Percentiles rank a stretch among this genome's conserved stretches.
phyloP scores from a whole-genome alignment of 2,329 filamentous ascomycete species.

The Lachnellula cervina region DNA sequence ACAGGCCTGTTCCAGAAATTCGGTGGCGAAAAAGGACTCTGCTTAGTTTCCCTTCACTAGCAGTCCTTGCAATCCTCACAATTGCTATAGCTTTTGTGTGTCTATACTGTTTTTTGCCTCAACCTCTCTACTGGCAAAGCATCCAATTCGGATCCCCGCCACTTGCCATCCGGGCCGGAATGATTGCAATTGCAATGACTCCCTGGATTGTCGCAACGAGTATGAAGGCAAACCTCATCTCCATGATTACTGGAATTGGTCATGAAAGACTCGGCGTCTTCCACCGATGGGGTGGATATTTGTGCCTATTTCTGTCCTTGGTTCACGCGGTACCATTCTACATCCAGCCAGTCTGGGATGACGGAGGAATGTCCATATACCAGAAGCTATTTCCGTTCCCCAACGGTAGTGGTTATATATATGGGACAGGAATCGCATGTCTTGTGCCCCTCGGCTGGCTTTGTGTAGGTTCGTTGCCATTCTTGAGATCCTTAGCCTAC shows the following conservation, averaged over 20 bases:
- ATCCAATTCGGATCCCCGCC: constrained; percentile 86
- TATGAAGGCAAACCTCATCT: constrained; percentile 86
- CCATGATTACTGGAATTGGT: constrained; percentile 80
- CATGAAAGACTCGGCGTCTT: constrained; percentile 90
- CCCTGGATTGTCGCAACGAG: constrained; percentile 89
- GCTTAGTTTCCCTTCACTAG: constrained; percentile 76
- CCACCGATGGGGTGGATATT: constrained; percentile 85
- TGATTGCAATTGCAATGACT: constrained; percentile 86
- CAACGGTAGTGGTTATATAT: constrained; percentile 62
- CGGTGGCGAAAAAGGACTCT: constrained; percentile 57
- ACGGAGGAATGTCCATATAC: constrained; percentile 67
- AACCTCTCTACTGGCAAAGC: constrained; percentile 84
- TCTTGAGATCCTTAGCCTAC: constrained; percentile 72
- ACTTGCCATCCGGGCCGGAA: constrained; percentile 78
- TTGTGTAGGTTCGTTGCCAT: constrained; percentile 76
- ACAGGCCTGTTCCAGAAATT: constrained; percentile 75
- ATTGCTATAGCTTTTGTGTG: constrained; percentile 67
- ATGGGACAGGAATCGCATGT: constrained; percentile 80
- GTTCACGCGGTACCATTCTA: constrained; percentile 89
- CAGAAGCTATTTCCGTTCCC: constrained; percentile 56
- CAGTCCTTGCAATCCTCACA: constrained; percentile 63
- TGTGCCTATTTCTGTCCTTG: constrained; percentile 76
- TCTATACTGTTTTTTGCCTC: constrained; percentile 80
- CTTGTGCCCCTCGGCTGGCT: constrained; percentile 78
- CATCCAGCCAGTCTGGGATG: constrained; percentile 79